phyloP scores from a whole-genome alignment of 345 rosid genomes.

The Eucalyptus camaldulensis region DNA sequence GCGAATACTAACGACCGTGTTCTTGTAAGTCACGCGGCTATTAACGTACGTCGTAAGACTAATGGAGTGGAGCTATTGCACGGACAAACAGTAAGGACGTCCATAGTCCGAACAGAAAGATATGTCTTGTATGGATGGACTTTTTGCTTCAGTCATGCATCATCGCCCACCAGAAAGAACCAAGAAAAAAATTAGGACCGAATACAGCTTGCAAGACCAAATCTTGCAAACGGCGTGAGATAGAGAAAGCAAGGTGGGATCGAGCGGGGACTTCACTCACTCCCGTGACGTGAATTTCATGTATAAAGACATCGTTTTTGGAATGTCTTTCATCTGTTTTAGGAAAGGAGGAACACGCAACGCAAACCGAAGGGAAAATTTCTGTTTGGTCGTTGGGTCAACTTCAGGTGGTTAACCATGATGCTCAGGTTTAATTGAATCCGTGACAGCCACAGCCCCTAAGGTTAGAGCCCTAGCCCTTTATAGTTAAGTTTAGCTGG shows the following conservation, averaged over 20 bases:
- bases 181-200: background rate
- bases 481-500: background rate
- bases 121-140: background rate
- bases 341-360: background rate
- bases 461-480: background rate
- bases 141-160: background rate
- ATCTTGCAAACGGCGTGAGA: background rate
- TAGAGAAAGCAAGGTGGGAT: background rate
- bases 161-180: background rate
- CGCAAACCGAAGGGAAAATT: background rate
- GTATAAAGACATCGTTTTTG: background rate
- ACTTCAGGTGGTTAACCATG: slow-evolving; percentile 9
- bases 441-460: background rate
- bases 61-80: background rate
- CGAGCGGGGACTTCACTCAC: background rate
- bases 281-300: background rate
- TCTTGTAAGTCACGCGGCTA: background rate
- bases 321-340: background rate
- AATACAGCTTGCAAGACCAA: background rate
- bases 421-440: slow-evolving; percentile 19
- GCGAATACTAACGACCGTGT: background rate
- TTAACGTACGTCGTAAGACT: background rate
- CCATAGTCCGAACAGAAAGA: background rate
- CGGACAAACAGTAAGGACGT: background rate
- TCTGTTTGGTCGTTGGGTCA: slow-evolving; percentile 19